Conservation (phyloP, 495 filamentous ascomycete genomes). For the Recurvomyces mirabilis region DNA sequence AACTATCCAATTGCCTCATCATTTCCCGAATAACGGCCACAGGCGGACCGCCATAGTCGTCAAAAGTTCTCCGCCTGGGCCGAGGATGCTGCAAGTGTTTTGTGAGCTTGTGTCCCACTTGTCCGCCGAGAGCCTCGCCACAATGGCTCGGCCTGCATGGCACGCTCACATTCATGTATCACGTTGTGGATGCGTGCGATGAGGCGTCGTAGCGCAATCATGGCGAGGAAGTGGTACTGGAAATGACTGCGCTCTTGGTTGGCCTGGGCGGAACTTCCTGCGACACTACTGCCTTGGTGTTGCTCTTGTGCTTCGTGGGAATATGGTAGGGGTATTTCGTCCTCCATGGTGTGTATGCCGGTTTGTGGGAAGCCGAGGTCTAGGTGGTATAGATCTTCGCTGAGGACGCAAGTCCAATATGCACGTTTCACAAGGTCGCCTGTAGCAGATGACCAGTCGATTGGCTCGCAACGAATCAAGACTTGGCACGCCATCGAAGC, state of each 20-base stretch:
- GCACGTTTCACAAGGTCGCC: slow-evolving; percentile 42
- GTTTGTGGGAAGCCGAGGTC: slow-evolving; percentile 47
- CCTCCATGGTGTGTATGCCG: slow-evolving; percentile 40
- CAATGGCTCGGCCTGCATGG: slow-evolving; percentile 8
- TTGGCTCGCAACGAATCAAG: slow-evolving; percentile 39
- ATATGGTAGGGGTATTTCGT: slow-evolving; percentile 40
- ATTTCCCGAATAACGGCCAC: slow-evolving; percentile 38
- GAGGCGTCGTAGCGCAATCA: slow-evolving; percentile 45
- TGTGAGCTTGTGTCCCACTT: not conserved
- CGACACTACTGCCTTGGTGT: not conserved
- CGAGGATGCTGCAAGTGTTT: slow-evolving; percentile 1
- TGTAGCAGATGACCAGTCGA: slow-evolving; percentile 36
- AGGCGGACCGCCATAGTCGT: slow-evolving; percentile 25
- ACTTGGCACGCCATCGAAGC: slow-evolving; percentile 45
- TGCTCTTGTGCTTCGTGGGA: slow-evolving; percentile 39
- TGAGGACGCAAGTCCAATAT: slow-evolving; percentile 48
- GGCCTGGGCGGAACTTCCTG: not conserved
- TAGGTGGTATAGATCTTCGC: slow-evolving; percentile 45
- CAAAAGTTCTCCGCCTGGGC: slow-evolving; percentile 13
- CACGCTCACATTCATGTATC: slow-evolving; percentile 38
- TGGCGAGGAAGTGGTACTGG: slow-evolving; percentile 45
- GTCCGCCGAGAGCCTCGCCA: not conserved
- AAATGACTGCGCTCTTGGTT: slow-evolving; percentile 29
- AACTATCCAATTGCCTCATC: slow-evolving; percentile 39
- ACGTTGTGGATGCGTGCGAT: slow-evolving; percentile 39